A percentile compares a stretch with the other conserved stretches of the same genome.
Conservation (phyloP, 139 green algal genomes). For the Tetraselmis striata region DNA sequence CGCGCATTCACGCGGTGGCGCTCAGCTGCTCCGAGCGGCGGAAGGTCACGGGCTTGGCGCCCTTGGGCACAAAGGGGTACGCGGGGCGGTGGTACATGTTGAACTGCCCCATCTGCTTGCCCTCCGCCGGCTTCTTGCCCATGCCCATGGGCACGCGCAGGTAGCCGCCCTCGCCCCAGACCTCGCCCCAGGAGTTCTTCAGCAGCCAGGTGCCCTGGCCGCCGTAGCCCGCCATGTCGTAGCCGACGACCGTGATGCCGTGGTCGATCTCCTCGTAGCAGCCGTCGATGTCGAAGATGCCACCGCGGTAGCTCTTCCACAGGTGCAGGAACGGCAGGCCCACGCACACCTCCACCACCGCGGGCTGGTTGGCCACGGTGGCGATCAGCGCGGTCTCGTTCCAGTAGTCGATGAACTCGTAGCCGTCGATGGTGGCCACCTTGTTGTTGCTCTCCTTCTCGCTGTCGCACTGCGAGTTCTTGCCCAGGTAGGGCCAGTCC, state of each 20-base stretch:
- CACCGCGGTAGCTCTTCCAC: conserved; percentile 7
- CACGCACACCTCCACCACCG: not conserved
- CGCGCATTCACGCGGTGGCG: not conserved
- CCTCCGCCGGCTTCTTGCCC: not conserved
- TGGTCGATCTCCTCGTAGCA: conserved; percentile 3
- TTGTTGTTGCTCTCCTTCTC: not conserved
- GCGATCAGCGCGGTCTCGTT: not conserved
- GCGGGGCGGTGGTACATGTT: conserved; percentile 4
- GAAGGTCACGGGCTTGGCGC: not conserved
- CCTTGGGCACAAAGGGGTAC: not conserved
- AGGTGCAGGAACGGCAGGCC: conserved; percentile 2
- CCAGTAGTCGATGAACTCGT: not conserved
- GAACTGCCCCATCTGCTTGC: conserved; percentile 6
- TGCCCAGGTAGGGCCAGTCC: conserved; percentile 4
- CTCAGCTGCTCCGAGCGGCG: not conserved
- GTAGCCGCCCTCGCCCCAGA: conserved; percentile 5
- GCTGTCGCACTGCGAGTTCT: not conserved
- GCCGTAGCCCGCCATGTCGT: not conserved
- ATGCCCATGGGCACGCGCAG: not conserved
- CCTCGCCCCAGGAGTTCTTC: conserved; percentile 5
- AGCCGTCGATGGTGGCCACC: conserved; percentile 4
- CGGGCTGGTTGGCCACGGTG: conserved; percentile 5
- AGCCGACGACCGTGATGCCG: conserved; percentile 5
- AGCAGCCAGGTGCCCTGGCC: not conserved
- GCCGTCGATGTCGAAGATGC: conserved; percentile 4